A percentile compares a stretch with the other conserved stretches of the same genome.
Conservation (phyloP, 2,329 filamentous ascomycete species). For the Colletotrichum cordylinicola region DNA sequence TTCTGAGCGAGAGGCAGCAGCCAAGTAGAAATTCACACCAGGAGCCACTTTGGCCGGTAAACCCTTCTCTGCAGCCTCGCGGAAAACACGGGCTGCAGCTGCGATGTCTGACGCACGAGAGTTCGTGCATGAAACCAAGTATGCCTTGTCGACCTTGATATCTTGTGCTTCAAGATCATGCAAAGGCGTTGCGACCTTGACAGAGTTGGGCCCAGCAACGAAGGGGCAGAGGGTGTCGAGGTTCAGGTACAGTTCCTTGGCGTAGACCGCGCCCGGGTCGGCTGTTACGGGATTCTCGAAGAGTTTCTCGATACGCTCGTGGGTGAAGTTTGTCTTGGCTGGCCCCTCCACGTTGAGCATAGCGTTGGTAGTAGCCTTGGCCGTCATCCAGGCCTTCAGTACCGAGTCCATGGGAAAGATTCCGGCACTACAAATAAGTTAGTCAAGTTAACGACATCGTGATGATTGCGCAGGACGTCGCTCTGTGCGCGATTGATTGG, state of each 20-base stretch:
- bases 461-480: background rate
- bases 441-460: background rate
- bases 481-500: background rate
- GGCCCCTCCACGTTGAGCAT: conserved; percentile 58
- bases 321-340: conserved; percentile 68
- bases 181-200: conserved; percentile 85
- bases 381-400: conserved; percentile 75
- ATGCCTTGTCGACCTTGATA: conserved; percentile 84
- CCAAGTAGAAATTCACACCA: conserved; percentile 86
- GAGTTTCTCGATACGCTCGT: conserved; percentile 75
- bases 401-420: conserved; percentile 81
- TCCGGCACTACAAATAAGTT: conserved; percentile 37
- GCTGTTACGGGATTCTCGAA: conserved; percentile 70
- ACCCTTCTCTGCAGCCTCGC: conserved; percentile 72
- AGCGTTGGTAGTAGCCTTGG: conserved; percentile 75
- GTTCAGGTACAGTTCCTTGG: conserved; percentile 83
- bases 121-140: conserved; percentile 92
- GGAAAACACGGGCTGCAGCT: conserved; percentile 85
- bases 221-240: conserved; percentile 85
- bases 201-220: conserved; percentile 87
- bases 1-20: conserved; percentile 81
- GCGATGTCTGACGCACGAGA: conserved; percentile 80
- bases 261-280: conserved; percentile 80
- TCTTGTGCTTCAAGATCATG: conserved; percentile 73
- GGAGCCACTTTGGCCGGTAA: conserved; percentile 72